phyloP scores from a whole-genome alignment of 331 rosid species.

The Stylosanthes scabra region DNA sequence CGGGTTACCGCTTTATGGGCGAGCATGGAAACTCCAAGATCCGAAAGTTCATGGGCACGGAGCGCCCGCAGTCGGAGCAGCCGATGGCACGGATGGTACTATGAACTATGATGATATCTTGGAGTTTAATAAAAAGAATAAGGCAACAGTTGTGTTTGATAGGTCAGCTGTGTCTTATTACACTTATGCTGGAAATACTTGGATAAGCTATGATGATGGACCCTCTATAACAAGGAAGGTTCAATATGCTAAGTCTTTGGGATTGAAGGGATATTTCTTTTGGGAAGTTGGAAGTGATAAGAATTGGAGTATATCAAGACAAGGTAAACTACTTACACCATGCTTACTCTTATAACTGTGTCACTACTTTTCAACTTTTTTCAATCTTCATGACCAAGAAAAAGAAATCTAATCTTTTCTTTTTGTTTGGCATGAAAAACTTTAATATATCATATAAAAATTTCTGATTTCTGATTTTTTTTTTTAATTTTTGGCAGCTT shows the following conservation, averaged over 20 bases:
- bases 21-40: slow-evolving; percentile 66
- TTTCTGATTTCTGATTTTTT: neutral
- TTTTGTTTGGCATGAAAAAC: too few species aligned
- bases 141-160: slow-evolving; percentile 58
- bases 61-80: slow-evolving; percentile 58
- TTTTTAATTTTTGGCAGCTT: slow-evolving; percentile 59
- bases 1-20: slow-evolving; percentile 78
- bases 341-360: neutral
- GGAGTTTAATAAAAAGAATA: slow-evolving; percentile 43
- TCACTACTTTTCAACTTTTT: neutral
- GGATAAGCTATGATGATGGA: slow-evolving; percentile 83
- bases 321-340: slow-evolving; percentile 46
- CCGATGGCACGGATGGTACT: slow-evolving; percentile 54
- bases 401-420: too few species aligned
- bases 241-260: slow-evolving; percentile 50
- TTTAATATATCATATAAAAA: slow-evolving; percentile 3
- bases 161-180: slow-evolving; percentile 56
- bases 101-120: slow-evolving; percentile 54
- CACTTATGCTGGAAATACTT: slow-evolving; percentile 56
- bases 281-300: slow-evolving; percentile 84
- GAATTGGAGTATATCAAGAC: slow-evolving; percentile 63
- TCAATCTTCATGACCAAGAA: too few species aligned
- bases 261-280: slow-evolving; percentile 81
- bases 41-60: slow-evolving; percentile 53
- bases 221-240: slow-evolving; percentile 56